Conservation (phyloP, 192 early-diverging fungal species). For the Coemansia sp. region DNA sequence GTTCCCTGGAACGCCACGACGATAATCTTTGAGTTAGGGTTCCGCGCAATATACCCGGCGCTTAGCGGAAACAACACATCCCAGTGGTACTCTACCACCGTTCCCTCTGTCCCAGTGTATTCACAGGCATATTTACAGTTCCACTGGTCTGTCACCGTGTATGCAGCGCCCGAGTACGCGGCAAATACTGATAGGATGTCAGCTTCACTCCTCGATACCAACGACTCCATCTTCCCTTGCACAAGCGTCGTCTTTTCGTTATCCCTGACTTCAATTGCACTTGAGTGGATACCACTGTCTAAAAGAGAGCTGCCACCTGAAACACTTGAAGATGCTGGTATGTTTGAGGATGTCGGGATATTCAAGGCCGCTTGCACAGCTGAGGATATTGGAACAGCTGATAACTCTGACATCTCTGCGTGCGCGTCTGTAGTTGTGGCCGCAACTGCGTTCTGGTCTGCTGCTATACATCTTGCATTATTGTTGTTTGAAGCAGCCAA, state of each 20-base stretch:
- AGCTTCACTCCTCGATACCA: slow-evolving; percentile 6
- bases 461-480: no score
- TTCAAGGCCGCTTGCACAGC: no score
- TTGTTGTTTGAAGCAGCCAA: no score
- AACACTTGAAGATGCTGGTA: background rate
- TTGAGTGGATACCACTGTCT: background rate
- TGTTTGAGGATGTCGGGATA: no score
- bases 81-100: slow-evolving; percentile 44
- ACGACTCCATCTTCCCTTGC: background rate
- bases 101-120: slow-evolving; percentile 42
- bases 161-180: slow-evolving; percentile 47
- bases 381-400: no score
- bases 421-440: no score
- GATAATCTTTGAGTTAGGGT: slow-evolving; percentile 23
- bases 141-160: slow-evolving; percentile 40
- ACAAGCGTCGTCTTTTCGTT: background rate
- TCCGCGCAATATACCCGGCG: slow-evolving; percentile 47
- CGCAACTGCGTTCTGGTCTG: no score
- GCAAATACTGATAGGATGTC: slow-evolving; percentile 33
- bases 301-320: background rate
- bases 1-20: slow-evolving; percentile 52
- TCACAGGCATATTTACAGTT: slow-evolving; percentile 39
- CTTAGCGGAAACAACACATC: slow-evolving; percentile 24
- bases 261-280: background rate
- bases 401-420: no score